Percentiles rank a stretch among this genome's conserved stretches.
Conservation (phyloP, 805 yeast genomes). For the Diddensiella transvaalensis region DNA sequence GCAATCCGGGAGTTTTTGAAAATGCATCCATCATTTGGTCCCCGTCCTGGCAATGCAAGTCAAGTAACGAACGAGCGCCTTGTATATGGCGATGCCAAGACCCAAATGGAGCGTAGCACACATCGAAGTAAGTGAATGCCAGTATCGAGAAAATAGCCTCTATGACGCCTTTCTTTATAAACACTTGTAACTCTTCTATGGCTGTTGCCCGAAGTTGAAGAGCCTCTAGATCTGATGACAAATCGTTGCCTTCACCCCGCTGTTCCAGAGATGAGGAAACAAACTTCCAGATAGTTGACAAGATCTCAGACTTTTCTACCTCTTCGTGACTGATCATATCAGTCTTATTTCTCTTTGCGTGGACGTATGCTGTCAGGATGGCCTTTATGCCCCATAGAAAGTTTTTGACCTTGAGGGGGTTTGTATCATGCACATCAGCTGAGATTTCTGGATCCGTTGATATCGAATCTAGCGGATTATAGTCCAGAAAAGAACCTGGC, state of each 20-base stretch:
- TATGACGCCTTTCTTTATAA: conserved; percentile 16
- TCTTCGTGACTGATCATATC: conserved; percentile 2
- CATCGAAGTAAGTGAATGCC: conserved; percentile 21
- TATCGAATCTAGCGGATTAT: neutral
- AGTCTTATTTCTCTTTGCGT: conserved; percentile 14
- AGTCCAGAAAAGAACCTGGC: neutral
- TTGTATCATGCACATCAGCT: neutral
- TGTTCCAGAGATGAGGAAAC: conserved; percentile 15
- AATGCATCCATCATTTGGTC: conserved; percentile 9
- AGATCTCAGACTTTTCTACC: conserved; percentile 12
- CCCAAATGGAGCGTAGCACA: conserved; percentile 21
- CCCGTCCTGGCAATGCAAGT: conserved; percentile 17
- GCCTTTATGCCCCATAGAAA: conserved; percentile 23
- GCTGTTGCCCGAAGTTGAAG: conserved; percentile 18
- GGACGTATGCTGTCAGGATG: conserved; percentile 18
- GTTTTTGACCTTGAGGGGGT: conserved; percentile 14
- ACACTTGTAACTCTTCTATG: conserved; percentile 18
- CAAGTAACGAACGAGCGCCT: conserved; percentile 20
- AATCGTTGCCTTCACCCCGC: neutral
- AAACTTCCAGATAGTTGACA: conserved; percentile 20
- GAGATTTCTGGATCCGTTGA: neutral
- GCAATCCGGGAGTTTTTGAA: conserved; percentile 19
- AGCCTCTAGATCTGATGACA: conserved; percentile 5
- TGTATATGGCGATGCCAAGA: conserved; percentile 19
- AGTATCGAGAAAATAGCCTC: conserved; percentile 22